Base-by-base conservation (phyloP, 139 green algal genomes). In the Coelastrella sp. region DNA sequence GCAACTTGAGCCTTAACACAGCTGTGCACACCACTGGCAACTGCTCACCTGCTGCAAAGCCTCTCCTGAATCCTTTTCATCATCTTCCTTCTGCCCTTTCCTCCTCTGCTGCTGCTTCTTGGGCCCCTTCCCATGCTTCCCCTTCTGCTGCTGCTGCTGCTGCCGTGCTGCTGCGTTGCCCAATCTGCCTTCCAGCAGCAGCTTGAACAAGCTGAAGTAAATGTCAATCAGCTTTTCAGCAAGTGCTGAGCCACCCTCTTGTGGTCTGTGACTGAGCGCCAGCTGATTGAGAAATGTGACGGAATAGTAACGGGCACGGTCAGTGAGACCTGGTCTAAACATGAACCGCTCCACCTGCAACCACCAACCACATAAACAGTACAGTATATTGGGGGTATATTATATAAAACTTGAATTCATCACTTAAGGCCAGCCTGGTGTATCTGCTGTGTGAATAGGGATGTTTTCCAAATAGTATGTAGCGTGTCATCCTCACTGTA, bases 271-370 rank as follows among this genome's bases (percentile, higher is more conserved):
- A 9, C 86, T 94, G 8, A 99, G 92, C 6, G 96, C 84, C 79
- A 99, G 96, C 91, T 99, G 97, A 93, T 98, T 99, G 49, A 99
- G 95, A 81, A 98, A 99, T 0, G 99, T 93, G 0, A 98, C 94
- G 4, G 92, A 92, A 84, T 99, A 99, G 93, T 99, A 99, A 3
- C 94, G 93, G 0, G 96, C 97, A 49, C 97, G 94, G 27, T 96
- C 93, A 17, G 91, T 74, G n/a, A 98, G 94, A 20, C 92, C 91
- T 0, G 95, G 95, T 20, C 94, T 90, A 90, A 99, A 99, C 78
- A 98, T 60, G 75, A 99, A 98, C 17, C 93, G 93, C 93, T 99
- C 95, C 59, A 95, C 91, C 92, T 94, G 91, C 68, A 76, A 5
- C n/a, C 24, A 8, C 15, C 17, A 76, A 0, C n/a, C 4, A 27